Evolutionary conservation across 192 early-diverging fungal genomes (phyloP).

Genomic region (Coemansia sp.): DNA sequence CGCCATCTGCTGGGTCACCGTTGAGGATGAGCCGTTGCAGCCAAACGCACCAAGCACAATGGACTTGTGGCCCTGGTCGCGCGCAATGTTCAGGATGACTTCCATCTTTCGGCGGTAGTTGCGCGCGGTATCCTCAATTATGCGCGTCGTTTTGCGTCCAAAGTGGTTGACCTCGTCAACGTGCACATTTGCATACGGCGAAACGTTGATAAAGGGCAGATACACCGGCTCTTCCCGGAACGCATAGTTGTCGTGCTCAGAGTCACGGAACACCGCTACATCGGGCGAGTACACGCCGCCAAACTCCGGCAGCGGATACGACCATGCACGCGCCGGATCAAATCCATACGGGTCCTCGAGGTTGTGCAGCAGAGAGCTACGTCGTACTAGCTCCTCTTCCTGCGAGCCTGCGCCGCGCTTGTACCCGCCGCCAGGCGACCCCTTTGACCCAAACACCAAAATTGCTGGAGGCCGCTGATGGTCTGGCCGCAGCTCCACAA

Average conservation of each 20-base stretch:
- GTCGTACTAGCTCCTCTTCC: constrained; percentile 54
- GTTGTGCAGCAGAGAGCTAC: constrained; percentile 48
- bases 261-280: constrained; percentile 49
- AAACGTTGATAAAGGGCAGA: constrained; percentile 50
- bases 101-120: constrained; percentile 54
- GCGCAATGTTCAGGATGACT: constrained; percentile 50
- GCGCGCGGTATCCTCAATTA: constrained; percentile 48
- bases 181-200: constrained; percentile 50
- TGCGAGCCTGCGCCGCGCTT: constrained; percentile 50
- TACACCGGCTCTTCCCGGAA: constrained; percentile 50
- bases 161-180: constrained; percentile 48
- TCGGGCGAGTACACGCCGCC: constrained; percentile 56
- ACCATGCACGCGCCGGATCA: constrained; percentile 44
- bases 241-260: constrained; percentile 47
- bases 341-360: constrained; percentile 45
- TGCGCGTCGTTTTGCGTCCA: constrained; percentile 47
- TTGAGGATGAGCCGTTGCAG: constrained; percentile 37
- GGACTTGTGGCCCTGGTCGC: constrained; percentile 52
- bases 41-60: constrained; percentile 54
- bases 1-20: constrained; percentile 39
- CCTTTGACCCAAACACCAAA: constrained; percentile 50
- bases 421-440: constrained; percentile 53
- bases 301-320: constrained; percentile 54
- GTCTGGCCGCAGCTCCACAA: constrained; percentile 45
- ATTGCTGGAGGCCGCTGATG: constrained; percentile 44